Percentiles rank a stretch among this genome's conserved stretches.
Conservation (phyloP, 495 filamentous ascomycete species). For the Bombardia bombarda region DNA sequence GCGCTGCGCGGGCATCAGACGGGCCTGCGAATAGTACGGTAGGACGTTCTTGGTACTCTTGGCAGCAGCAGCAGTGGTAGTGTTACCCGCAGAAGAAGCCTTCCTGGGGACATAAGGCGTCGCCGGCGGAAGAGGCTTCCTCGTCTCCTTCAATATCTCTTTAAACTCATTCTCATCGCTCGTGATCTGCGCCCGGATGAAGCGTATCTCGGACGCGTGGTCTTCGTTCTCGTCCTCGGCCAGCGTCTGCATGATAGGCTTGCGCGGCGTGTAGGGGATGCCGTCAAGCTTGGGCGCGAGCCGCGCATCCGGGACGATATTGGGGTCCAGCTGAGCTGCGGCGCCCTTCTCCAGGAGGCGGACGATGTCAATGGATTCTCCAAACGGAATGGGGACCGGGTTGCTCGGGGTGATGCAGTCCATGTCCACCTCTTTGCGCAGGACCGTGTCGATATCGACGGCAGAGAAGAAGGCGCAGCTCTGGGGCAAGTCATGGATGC, state of each 20-base stretch:
- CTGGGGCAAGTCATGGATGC: conserved; percentile 90
- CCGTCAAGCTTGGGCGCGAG: conserved; percentile 44
- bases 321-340: conserved; percentile 55
- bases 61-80: background rate
- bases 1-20: conserved; percentile 16
- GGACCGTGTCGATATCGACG: conserved; percentile 85
- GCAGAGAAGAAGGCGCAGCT: conserved; percentile 92
- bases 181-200: conserved; percentile 78
- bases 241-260: conserved; percentile 71
- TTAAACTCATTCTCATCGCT: conserved; percentile 64
- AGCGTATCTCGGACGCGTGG: conserved; percentile 42
- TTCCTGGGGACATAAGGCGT: background rate
- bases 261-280: conserved; percentile 60
- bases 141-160: conserved; percentile 58
- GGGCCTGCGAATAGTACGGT: conserved; percentile 19
- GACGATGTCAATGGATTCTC: conserved; percentile 75
- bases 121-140: conserved; percentile 4
- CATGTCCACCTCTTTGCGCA: conserved; percentile 97
- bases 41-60: conserved; percentile 14
- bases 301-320: conserved; percentile 37
- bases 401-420: conserved; percentile 91
- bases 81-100: background rate
- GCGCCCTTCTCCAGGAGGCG: conserved; percentile 60
- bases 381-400: conserved; percentile 66
- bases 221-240: conserved; percentile 25